Percentiles rank a stretch among this genome's conserved stretches.
phyloP scores from a whole-genome alignment of 2,329 filamentous ascomycete genomes.

The Botryotinia convoluta region DNA sequence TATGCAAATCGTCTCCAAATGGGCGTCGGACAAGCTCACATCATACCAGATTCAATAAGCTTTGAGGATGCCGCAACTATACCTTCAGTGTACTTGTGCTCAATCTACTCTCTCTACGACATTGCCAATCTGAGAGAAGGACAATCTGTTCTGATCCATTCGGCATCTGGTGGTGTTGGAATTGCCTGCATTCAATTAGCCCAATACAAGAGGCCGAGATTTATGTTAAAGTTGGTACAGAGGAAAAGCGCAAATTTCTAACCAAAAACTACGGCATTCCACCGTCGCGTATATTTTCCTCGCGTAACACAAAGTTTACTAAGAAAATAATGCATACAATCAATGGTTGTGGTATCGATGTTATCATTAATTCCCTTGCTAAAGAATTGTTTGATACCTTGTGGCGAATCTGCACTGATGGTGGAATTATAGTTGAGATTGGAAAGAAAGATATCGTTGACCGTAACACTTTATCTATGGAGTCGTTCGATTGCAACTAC shows the following conservation, averaged over 20 bases:
- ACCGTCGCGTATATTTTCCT: neutral
- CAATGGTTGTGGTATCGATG: slow-evolving; percentile 31
- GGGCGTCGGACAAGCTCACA: slow-evolving; percentile 22
- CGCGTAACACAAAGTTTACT: neutral
- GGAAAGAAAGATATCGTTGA: slow-evolving; percentile 27
- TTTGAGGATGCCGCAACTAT: slow-evolving; percentile 43
- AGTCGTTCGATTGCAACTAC: slow-evolving; percentile 25
- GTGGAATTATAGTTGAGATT: slow-evolving; percentile 34
- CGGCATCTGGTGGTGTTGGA: slow-evolving; percentile 38
- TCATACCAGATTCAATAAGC: slow-evolving; percentile 41
- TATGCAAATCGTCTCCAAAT: slow-evolving; percentile 22
- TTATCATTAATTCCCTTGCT: slow-evolving; percentile 33
- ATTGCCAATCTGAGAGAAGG: slow-evolving; percentile 25
- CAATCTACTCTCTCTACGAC: slow-evolving; percentile 23
- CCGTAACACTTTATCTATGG: slow-evolving; percentile 24
- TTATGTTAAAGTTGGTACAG: slow-evolving; percentile 36
- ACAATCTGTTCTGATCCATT: slow-evolving; percentile 38
- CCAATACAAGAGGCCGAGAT: slow-evolving; percentile 38
- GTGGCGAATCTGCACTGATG: slow-evolving; percentile 38
- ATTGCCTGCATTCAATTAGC: slow-evolving; percentile 37
- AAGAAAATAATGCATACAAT: neutral
- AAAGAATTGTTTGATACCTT: slow-evolving; percentile 35
- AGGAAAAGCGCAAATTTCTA: slow-evolving; percentile 5
- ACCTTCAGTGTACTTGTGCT: slow-evolving; percentile 38
- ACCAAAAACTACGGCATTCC: neutral